Evolutionary conservation across 805 yeast species (phyloP).

Genomic region (Starmera dryadoides): DNA sequence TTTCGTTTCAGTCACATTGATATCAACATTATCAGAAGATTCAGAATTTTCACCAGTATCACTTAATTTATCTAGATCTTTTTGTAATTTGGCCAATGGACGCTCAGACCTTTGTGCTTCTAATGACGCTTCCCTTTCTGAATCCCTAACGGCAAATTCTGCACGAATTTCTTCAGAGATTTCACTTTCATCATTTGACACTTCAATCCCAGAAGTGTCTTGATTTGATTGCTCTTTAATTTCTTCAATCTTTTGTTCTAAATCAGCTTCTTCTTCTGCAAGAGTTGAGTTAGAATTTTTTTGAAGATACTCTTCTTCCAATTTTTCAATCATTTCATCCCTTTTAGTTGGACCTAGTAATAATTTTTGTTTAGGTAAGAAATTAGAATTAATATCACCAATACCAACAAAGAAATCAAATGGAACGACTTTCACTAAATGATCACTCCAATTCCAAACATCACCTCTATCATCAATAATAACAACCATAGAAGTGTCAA

Average conservation of each 20-base stretch:
- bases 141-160: conserved; percentile 25
- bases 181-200: conserved; percentile 24
- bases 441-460: conserved; percentile 97
- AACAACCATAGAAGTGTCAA: conserved; percentile 93
- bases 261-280: conserved; percentile 23
- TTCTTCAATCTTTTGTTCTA: conserved; percentile 18
- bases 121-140: conserved; percentile 59
- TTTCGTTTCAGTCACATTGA: conserved; percentile 8
- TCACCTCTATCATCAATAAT: conserved; percentile 97
- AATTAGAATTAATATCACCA: conserved; percentile 93
- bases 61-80: conserved; percentile 48
- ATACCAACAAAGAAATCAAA: conserved; percentile 95
- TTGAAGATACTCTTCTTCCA: conserved; percentile 39
- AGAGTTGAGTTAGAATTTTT: conserved; percentile 7
- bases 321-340: conserved; percentile 46
- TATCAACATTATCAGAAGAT: not conserved
- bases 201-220: conserved; percentile 23
- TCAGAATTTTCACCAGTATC: too few species aligned
- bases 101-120: conserved; percentile 79
- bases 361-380: conserved; percentile 71
- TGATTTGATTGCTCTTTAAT: too few species aligned
- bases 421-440: conserved; percentile 87
- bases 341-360: conserved; percentile 56
- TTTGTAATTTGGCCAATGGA: conserved; percentile 79
- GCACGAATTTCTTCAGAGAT: conserved; percentile 28